These are phyloP conservation scores for Ceratobasidium sp. DNA, from an alignment of 1,284 basidiomycete species.

Conservation along the genomic window DNA sequence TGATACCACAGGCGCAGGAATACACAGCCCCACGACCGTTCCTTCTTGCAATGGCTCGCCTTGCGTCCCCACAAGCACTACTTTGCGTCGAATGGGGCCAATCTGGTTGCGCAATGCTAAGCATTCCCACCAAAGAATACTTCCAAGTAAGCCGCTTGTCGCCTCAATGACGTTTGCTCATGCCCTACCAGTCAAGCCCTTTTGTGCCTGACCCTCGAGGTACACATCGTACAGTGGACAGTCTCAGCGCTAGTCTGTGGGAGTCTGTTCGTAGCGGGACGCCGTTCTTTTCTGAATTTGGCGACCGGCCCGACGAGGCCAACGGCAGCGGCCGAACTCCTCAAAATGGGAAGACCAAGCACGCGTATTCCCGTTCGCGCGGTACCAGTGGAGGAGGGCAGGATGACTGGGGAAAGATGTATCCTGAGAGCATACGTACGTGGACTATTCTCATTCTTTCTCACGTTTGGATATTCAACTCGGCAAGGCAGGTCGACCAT, in stretches of 20 bases:
- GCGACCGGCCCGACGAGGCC: conserved; percentile 4
- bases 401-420: conserved; percentile 37
- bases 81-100: conserved; percentile 73
- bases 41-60: conserved; percentile 69
- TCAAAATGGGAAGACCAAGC: neutral
- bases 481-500: conserved; percentile 15
- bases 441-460: neutral
- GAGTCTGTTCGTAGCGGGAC: conserved; percentile 40
- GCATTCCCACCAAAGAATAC: conserved; percentile 80
- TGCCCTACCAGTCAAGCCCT: conserved; percentile 21
- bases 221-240: conserved; percentile 10
- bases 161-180: conserved; percentile 50
- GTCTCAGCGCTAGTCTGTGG: conserved; percentile 28
- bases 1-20: conserved; percentile 27
- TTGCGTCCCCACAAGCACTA: conserved; percentile 71
- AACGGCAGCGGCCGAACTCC: neutral
- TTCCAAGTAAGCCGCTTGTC: conserved; percentile 62
- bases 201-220: conserved; percentile 39
- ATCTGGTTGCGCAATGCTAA: conserved; percentile 77
- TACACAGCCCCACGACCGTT: conserved; percentile 66
- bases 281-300: conserved; percentile 25
- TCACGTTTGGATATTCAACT: neutral
- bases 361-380: neutral
- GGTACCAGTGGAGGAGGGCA: conserved; percentile 16
- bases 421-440: conserved; percentile 33